These are phyloP conservation scores for Taiozyma sp. DNA, from an alignment of 1,139 yeast genomes.

Conservation along the genomic window DNA sequence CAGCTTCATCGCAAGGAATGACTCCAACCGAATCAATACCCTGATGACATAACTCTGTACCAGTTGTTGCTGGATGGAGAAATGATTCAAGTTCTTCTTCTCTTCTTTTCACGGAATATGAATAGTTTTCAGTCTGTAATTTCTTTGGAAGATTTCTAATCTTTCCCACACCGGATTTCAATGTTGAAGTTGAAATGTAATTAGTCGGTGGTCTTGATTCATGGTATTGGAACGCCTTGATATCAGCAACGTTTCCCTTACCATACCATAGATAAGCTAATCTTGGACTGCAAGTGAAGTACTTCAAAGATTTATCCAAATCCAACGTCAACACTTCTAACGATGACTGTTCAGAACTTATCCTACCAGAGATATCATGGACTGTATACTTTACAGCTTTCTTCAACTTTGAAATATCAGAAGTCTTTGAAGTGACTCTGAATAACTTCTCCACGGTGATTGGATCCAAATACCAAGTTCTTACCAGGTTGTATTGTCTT, in stretches of 20 bases:
- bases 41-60: not conserved
- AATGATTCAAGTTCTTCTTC: conserved; percentile 1
- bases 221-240: conserved; percentile 21
- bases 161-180: conserved; percentile 27
- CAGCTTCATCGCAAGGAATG: not conserved
- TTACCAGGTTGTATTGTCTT: conserved; percentile 56
- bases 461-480: conserved; percentile 57
- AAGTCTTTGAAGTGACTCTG: conserved; percentile 49
- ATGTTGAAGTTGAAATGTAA: conserved; percentile 12
- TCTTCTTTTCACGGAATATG: conserved; percentile 1
- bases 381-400: conserved; percentile 71
- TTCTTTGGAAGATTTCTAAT: conserved; percentile 25
- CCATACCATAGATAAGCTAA: conserved; percentile 48
- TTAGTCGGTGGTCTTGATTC: conserved; percentile 5
- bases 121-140: conserved; percentile 16
- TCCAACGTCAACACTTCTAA: conserved; percentile 48
- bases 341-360: conserved; percentile 33
- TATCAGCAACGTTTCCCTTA: conserved; percentile 31
- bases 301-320: conserved; percentile 38
- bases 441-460: conserved; percentile 59
- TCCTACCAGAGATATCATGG: conserved; percentile 52
- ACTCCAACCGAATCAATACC: not conserved
- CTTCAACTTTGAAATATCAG: conserved; percentile 58
- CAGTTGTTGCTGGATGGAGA: not conserved
- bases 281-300: conserved; percentile 39